Base-by-base conservation (phyloP, 2,329 filamentous ascomycete genomes). In the Rhinocladiella mackenziei region DNA sequence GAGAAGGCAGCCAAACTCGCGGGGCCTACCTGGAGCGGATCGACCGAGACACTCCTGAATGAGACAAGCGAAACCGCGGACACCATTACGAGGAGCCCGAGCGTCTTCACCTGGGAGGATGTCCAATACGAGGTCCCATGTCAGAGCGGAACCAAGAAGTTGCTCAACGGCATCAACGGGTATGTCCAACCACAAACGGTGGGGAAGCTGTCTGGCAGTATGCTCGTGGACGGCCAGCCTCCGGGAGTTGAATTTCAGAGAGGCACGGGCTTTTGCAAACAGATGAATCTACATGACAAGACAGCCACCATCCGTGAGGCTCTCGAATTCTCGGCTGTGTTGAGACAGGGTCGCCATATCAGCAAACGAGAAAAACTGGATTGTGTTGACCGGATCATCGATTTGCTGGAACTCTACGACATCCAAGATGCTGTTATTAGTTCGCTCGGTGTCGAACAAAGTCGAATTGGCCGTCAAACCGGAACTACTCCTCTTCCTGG, bases 131-230 rank as follows among this genome's bases (percentile, higher is more conserved):
- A 78, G 0, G 83, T 91, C 1, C 83, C 83, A 1, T 83, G 83
- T 49, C 71, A 79, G 30, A 79, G 79, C 33, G 73, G 74, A 43
- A 68, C 78, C 39, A 73, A 77, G 26, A 75, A 79, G 60, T 69
- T 86, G 1, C 68, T 87, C 35, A 83, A 86, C 57, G 73, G 80
- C 4, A 78, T 92, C 47, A 82, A 74, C 45, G 87, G 87, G 1
- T 91, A 86, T 55, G 86, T 81, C 1, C 89, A 88, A 58, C 87
- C 87, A 1, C 86, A 87, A 13, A 66, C 84, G 13, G 81, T 94
- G 76, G 81, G 83, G 44, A 72, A 83, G 8, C 72, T 84, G 2
- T 65, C 67, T n/a, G 84, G 84, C 9, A 76, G 83, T 35, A 83
- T 87, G 74, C 70, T 84, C n/a, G 80, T 87, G 6, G 82, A 86